Evolutionary conservation across 257 asterid species (phyloP).

Genomic region (Solanum medicagineum): DNA sequence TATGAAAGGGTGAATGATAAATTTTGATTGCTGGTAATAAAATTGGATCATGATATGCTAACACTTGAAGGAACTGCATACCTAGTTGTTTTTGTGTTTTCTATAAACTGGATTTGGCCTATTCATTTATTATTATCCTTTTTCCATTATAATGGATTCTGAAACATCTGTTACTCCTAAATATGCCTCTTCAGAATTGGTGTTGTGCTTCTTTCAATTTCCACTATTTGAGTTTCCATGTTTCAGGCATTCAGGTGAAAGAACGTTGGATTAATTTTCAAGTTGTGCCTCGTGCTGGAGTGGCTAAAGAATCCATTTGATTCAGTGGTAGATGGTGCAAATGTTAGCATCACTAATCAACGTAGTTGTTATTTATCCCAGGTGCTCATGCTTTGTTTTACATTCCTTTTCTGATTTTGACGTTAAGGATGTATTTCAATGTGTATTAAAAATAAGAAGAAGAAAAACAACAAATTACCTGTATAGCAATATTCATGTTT

Average conservation of each 20-base stretch:
- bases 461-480: neutral
- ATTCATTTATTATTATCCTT: neutral
- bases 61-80: neutral
- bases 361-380: slow-evolving; percentile 39
- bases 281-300: neutral
- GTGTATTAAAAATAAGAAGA: neutral
- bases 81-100: neutral
- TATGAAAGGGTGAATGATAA: neutral
- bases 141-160: neutral
- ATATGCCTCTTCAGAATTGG: neutral
- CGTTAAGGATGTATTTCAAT: neutral
- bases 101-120: neutral
- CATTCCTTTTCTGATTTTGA: neutral
- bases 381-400: slow-evolving; percentile 18
- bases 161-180: neutral
- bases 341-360: slow-evolving; percentile 51
- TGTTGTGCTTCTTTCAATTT: neutral
- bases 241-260: slow-evolving; percentile 4
- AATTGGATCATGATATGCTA: neutral
- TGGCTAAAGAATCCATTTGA: slow-evolving; percentile 84
- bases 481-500: neutral
- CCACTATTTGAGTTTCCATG: neutral
- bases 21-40: neutral
- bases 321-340: slow-evolving; percentile 85
- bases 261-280: neutral